Percentiles rank a stretch among this genome's conserved stretches.
phyloP scores from a whole-genome alignment of 306 rosid species.

The Coriaria nepalensis region DNA sequence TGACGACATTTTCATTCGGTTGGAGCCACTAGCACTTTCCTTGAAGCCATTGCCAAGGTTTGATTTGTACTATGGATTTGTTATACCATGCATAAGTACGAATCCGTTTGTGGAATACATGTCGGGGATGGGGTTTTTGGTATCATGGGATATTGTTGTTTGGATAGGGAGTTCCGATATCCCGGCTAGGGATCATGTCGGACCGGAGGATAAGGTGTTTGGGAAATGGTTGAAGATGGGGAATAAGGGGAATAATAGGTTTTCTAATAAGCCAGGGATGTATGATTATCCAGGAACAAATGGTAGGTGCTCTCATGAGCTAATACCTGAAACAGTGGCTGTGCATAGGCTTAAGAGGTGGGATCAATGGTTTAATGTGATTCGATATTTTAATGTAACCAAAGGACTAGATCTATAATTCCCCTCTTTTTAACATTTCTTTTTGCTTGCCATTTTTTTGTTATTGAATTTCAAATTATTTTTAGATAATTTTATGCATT shows the following conservation, averaged over 20 bases:
- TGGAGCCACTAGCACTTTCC: conserved; percentile 12
- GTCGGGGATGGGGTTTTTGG: conserved; percentile 26
- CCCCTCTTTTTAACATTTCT: too few relatives aligned
- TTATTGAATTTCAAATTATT: too few relatives aligned
- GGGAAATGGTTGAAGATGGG: conserved; percentile 25
- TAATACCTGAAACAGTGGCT: conserved; percentile 14
- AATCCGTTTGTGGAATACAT: conserved; percentile 16
- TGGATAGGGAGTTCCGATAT: conserved; percentile 17
- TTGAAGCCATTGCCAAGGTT: conserved; percentile 21
- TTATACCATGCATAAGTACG: conserved; percentile 16
- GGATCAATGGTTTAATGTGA: conserved; percentile 21
- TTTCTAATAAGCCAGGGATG: conserved; percentile 19
- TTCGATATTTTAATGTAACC: conserved; percentile 21
- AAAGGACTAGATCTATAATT: background rate
- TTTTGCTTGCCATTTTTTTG: too few relatives aligned
- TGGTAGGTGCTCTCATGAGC: conserved; percentile 18
- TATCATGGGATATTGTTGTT: conserved; percentile 28
- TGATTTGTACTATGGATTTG: conserved; percentile 20
- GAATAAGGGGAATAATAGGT: conserved; percentile 13
- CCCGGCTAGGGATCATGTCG: conserved; percentile 1
- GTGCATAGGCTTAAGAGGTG: conserved; percentile 23
- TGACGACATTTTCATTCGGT: conserved; percentile 19
- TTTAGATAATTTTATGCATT: too few relatives aligned
- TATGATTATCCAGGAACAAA: conserved; percentile 21
- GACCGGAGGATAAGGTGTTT: conserved; percentile 22